Evolutionary conservation across 1,284 basidiomycete species (phyloP), one percentile per base, ranked within the genome.

Genomic region (Abortiporus biennis): DNA sequence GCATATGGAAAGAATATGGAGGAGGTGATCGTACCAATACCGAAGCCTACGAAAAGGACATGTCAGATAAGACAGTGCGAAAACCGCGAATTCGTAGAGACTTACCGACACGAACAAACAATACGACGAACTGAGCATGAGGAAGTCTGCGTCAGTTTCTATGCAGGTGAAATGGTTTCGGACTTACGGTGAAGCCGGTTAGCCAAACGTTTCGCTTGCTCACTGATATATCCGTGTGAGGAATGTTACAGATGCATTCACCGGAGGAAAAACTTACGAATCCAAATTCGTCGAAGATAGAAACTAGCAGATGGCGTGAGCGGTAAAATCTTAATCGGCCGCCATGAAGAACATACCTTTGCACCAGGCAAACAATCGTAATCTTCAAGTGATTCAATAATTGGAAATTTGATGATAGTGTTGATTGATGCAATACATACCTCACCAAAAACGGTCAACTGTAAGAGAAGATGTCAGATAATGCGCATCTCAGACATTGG

Each of bases 221-320:
- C 21, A 41, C 40, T 16, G 25, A 16, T 3, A 33, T 33, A 4
- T 13, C 30, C 9, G 30, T 34, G 3, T 34, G 21, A 11, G 15
- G 4, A 8, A 20, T 41, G 12, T 41, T 41, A 6, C 25, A 12
- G 13, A 19, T 23, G 40, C 40, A 38, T 6, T 23, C 6, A 20
- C 3, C 11, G 3, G 17, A 4, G 22, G 3, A n/a, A 15, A 13
- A 12, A 41, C 40, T 20, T 24, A 41, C 40, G 16, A 16, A 41
- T 34, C 9, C 21, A 41, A 16, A 41, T 41, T 22, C 40, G 40
- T 12, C 29, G 27, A 4, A 41, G 22, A 22, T 41, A 41, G 40
- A 41, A 41, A 16, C 40, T 41, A 22, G 3, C 12, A 29, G 5
- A 30, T 11, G 16, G 23, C 5, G 15, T 38, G 4, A 23, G 19